A percentile compares a stretch with the other conserved stretches of the same genome.
These are phyloP conservation scores for Moesziomyces sp. DNA, from an alignment of 1,284 basidiomycete genomes.

Conservation along the genomic window DNA sequence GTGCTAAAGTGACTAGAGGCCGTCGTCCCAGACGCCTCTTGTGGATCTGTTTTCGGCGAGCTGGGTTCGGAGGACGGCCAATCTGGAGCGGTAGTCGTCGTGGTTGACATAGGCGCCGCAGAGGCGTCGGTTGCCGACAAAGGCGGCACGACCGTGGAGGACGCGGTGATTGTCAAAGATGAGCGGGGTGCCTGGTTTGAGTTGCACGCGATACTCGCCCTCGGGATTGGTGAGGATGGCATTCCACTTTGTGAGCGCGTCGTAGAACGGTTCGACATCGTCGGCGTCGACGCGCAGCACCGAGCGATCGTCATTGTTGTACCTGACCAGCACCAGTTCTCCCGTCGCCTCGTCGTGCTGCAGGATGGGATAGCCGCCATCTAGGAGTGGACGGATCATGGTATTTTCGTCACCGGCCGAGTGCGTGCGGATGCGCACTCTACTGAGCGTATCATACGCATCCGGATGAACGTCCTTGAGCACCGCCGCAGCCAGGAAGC, in stretches of 20 bases:
- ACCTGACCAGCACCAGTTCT: slow-evolving; percentile 81
- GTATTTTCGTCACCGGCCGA: slow-evolving; percentile 73
- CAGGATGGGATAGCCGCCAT: slow-evolving; percentile 57
- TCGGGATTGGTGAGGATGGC: slow-evolving; percentile 79
- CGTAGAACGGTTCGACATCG: slow-evolving; percentile 74
- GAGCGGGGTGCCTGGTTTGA: slow-evolving; percentile 84
- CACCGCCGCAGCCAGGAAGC: slow-evolving; percentile 87
- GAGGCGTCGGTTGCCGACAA: slow-evolving; percentile 86
- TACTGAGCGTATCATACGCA: slow-evolving; percentile 78
- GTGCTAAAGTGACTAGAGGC: slow-evolving; percentile 19
- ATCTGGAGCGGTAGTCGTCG: slow-evolving; percentile 58
- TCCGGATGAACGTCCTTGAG: slow-evolving; percentile 80
- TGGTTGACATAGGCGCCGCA: slow-evolving; percentile 83
- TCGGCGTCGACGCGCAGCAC: slow-evolving; percentile 33
- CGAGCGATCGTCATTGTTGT: slow-evolving; percentile 91
- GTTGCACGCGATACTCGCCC: slow-evolving; percentile 90
- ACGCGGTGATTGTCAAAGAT: slow-evolving; percentile 94
- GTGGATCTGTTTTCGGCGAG: slow-evolving; percentile 23
- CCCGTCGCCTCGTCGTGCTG: slow-evolving; percentile 72
- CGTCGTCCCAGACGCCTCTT: slow-evolving; percentile 61
- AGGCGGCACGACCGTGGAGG: slow-evolving; percentile 89
- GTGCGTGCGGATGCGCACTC: slow-evolving; percentile 80
- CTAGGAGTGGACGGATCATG: slow-evolving; percentile 54
- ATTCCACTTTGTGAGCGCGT: slow-evolving; percentile 81
- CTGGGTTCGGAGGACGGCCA: slow-evolving; percentile 44